A percentile compares a stretch with the other conserved stretches of the same genome.
phyloP scores from a whole-genome alignment of 305 asterid genomes.

The Fraxinus baroniana region DNA sequence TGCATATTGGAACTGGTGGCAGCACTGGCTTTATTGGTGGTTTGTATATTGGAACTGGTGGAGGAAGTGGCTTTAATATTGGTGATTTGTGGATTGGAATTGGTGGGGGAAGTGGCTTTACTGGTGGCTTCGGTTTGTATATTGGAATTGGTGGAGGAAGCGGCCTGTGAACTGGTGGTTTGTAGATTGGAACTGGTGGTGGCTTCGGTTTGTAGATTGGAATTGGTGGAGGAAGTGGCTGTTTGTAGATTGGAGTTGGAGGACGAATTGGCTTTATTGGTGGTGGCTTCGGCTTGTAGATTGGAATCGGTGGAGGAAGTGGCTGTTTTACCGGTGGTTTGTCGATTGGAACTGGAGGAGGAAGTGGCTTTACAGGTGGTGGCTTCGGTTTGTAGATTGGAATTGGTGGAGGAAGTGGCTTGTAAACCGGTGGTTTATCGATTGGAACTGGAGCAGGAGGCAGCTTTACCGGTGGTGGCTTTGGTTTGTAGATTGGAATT shows the following conservation, averaged over 20 bases:
- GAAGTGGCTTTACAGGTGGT: background rate
- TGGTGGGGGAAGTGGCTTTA: background rate
- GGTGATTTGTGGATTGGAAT: background rate
- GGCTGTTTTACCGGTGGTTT: constrained; percentile 22
- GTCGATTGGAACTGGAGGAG: background rate
- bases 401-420: constrained; percentile 6
- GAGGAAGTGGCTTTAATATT: background rate
- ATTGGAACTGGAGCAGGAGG: background rate
- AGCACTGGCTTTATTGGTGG: background rate
- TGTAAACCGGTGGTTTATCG: background rate
- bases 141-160: background rate
- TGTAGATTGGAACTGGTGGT: background rate
- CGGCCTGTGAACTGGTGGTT: background rate
- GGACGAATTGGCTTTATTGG: background rate
- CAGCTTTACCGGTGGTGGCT: background rate
- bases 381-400: constrained; percentile 21
- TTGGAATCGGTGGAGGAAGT: constrained; percentile 23
- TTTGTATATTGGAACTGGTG: background rate
- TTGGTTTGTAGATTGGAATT: constrained; percentile 36
- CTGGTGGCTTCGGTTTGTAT: background rate
- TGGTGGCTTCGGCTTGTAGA: background rate
- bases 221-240: constrained; percentile 4
- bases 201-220: background rate
- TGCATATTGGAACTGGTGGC: background rate
- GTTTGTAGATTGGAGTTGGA: background rate